Conservation (phyloP, 2,329 filamentous ascomycete genomes). For the Colletotrichum zoysiae region DNA sequence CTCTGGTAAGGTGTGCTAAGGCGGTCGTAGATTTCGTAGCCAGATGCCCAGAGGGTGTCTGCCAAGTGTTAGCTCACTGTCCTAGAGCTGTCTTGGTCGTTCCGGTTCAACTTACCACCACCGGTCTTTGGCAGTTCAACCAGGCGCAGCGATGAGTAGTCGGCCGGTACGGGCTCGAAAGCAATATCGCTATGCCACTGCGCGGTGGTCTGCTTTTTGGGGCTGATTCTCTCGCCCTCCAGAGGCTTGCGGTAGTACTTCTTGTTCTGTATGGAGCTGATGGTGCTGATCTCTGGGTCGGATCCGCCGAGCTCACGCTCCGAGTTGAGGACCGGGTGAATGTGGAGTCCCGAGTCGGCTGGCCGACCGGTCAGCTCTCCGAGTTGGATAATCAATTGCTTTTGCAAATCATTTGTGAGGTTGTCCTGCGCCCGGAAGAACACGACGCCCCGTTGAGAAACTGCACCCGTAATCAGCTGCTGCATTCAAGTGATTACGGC, state of each 20-base stretch:
- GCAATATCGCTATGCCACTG: conserved; percentile 67
- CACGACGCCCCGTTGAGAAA: conserved; percentile 73
- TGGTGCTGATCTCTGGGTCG: conserved; percentile 70
- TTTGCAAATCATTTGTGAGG: conserved; percentile 70
- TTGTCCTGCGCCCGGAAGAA: conserved; percentile 73
- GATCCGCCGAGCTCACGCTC: conserved; percentile 63
- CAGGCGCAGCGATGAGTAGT: conserved; percentile 72
- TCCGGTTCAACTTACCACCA: conserved; percentile 47
- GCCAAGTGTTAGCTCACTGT: background rate
- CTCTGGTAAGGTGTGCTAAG: conserved; percentile 63
- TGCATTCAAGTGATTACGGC: background rate
- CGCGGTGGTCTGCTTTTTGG: conserved; percentile 49
- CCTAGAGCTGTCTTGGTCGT: background rate
- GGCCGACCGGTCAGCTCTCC: conserved; percentile 72
- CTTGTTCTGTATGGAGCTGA: conserved; percentile 64
- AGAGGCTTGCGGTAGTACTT: conserved; percentile 50
- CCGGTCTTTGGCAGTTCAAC: conserved; percentile 68
- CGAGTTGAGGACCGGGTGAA: conserved; percentile 70
- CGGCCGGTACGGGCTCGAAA: conserved; percentile 70
- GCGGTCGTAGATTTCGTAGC: conserved; percentile 71
- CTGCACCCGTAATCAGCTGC: conserved; percentile 48
- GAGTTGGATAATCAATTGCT: conserved; percentile 69
- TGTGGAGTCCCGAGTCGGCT: conserved; percentile 67
- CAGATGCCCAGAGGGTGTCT: conserved; percentile 73
- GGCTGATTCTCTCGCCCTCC: conserved; percentile 46